Evolutionary conservation across 1,284 basidiomycete genomes (phyloP).

Genomic region (Pterula multifida): DNA sequence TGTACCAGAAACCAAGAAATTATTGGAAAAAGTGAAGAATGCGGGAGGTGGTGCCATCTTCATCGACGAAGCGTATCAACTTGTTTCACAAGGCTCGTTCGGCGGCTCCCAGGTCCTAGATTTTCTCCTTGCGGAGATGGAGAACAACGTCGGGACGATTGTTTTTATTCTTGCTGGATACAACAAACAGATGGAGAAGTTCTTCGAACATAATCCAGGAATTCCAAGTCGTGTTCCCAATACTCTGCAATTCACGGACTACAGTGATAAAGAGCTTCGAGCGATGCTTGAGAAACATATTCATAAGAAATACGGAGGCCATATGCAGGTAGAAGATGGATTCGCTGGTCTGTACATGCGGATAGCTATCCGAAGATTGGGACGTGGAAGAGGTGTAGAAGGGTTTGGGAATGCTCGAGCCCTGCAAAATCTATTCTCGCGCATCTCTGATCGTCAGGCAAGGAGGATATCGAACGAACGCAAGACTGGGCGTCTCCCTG

Average conservation of each 20-base stretch:
- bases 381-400: slow-evolving; percentile 34
- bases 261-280: slow-evolving; percentile 40
- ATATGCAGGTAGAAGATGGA: slow-evolving; percentile 45
- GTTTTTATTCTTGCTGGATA: slow-evolving; percentile 63
- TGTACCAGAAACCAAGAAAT: slow-evolving; percentile 34
- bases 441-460: slow-evolving; percentile 38
- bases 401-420: slow-evolving; percentile 61
- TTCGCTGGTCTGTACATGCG: slow-evolving; percentile 41
- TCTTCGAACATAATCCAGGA: slow-evolving; percentile 64
- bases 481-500: slow-evolving; percentile 21
- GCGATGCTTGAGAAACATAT: slow-evolving; percentile 39
- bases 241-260: slow-evolving; percentile 47
- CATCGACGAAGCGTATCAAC: slow-evolving; percentile 59
- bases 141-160: slow-evolving; percentile 49
- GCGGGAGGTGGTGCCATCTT: slow-evolving; percentile 53
- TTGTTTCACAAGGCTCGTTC: slow-evolving; percentile 31
- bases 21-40: slow-evolving; percentile 32
- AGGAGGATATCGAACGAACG: slow-evolving; percentile 30
- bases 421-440: slow-evolving; percentile 34
- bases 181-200: slow-evolving; percentile 58
- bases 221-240: slow-evolving; percentile 51
- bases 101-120: slow-evolving; percentile 47
- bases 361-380: slow-evolving; percentile 42
- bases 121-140: slow-evolving; percentile 60
- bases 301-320: slow-evolving; percentile 29